These are phyloP conservation scores for Staphylotrichum longicolle DNA, from an alignment of 495 filamentous ascomycete species.

Conservation along the genomic window DNA sequence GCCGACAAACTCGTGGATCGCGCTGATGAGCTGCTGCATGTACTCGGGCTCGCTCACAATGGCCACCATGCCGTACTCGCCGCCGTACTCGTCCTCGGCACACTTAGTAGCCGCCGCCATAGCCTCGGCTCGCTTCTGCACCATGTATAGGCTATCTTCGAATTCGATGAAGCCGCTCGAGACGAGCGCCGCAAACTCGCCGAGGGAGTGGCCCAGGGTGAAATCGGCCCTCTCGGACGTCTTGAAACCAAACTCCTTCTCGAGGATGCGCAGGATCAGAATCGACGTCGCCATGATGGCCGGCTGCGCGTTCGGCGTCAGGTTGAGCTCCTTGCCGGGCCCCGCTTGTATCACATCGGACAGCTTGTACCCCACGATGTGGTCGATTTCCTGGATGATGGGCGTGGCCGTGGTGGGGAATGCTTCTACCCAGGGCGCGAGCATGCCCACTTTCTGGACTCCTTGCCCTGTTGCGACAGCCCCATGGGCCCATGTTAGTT, in stretches of 20 bases:
- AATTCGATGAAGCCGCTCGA: constrained; percentile 75
- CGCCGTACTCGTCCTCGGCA: constrained; percentile 61
- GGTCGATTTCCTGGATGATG: constrained; percentile 81
- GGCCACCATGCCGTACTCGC: constrained; percentile 91
- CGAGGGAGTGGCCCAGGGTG: constrained; percentile 89
- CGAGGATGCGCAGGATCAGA: constrained; percentile 84
- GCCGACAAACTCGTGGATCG: constrained; percentile 78
- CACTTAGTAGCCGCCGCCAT: constrained; percentile 75
- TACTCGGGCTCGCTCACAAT: constrained; percentile 79
- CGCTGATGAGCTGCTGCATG: constrained; percentile 61
- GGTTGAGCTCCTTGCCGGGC: constrained; percentile 69
- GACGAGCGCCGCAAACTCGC: constrained; percentile 90
- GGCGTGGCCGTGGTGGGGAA: constrained; percentile 72
- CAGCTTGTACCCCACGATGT: constrained; percentile 63
- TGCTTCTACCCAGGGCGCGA: constrained; percentile 72
- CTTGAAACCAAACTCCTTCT: constrained; percentile 78
- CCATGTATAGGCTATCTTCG: constrained; percentile 71
- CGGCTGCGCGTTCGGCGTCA: constrained; percentile 86
- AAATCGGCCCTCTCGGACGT: constrained; percentile 67
- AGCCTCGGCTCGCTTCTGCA: constrained; percentile 74
- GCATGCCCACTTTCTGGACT: constrained; percentile 93
- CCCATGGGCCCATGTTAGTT: constrained; percentile 1
- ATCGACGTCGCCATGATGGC: constrained; percentile 94
- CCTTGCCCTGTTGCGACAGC: constrained; percentile 67
- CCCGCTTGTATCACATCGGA: constrained; percentile 78